Percentiles rank a stretch among this genome's conserved stretches.
Evolutionary conservation across 2,329 filamentous ascomycete species (phyloP).

Genomic region (Penicillium sp.): DNA sequence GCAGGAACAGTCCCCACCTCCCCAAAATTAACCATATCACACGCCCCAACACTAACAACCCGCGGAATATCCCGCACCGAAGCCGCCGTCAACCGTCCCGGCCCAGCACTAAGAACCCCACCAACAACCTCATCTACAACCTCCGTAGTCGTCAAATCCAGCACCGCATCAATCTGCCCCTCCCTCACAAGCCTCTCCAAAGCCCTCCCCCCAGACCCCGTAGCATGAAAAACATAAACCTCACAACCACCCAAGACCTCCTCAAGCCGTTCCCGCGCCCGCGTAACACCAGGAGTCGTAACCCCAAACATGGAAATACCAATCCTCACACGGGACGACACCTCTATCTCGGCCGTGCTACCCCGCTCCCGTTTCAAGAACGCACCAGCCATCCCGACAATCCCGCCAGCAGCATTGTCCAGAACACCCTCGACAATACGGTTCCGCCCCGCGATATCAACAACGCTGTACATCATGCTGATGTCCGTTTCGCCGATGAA

Average conservation of each 20-base stretch:
- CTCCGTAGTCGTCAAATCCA: conserved; percentile 66
- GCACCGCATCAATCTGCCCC: conserved; percentile 53
- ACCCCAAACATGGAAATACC: conserved; percentile 68
- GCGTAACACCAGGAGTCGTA: conserved; percentile 57
- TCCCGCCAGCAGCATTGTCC: conserved; percentile 54
- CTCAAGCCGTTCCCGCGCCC: conserved; percentile 46
- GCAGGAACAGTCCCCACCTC: conserved; percentile 46
- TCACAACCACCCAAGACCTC: conserved; percentile 41
- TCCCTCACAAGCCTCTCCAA: conserved; percentile 58
- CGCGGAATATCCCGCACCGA: conserved; percentile 51
- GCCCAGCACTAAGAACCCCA: conserved; percentile 54
- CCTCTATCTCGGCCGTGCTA: conserved; percentile 28
- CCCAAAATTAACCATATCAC: conserved; percentile 59
- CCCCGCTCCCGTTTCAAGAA: conserved; percentile 26
- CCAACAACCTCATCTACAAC: conserved; percentile 56
- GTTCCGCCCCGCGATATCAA: conserved; percentile 61
- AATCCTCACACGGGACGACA: conserved; percentile 28
- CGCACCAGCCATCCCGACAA: conserved; percentile 49
- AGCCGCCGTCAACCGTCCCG: conserved; percentile 50
- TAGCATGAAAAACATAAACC: conserved; percentile 61
- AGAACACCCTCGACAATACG: conserved; percentile 50
- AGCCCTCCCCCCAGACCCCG: conserved; percentile 57
- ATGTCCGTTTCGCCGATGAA: conserved; percentile 63
- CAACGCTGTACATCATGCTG: conserved; percentile 61
- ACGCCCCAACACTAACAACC: conserved; percentile 48